Evolutionary conservation across 768 basidiomycete species (phyloP).

Genomic region (Mycena vulgaris): DNA sequence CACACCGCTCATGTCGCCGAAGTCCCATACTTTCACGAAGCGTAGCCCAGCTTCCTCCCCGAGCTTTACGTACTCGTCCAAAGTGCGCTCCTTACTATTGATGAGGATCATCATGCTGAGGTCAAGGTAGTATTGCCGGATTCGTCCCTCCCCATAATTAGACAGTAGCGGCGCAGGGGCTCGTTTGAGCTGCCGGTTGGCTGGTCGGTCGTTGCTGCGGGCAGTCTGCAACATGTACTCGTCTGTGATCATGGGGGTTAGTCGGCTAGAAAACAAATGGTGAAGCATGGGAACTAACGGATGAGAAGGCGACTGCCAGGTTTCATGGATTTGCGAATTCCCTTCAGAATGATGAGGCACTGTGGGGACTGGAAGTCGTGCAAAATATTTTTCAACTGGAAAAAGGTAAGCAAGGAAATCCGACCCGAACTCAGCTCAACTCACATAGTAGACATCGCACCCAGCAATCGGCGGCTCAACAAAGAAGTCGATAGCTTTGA

Average conservation of each 20-base stretch:
- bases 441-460: conserved; percentile 60
- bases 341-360: conserved; percentile 30
- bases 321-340: too few relatives aligned
- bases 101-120: conserved; percentile 35
- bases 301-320: conserved; percentile 34
- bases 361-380: conserved; percentile 22
- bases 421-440: conserved; percentile 24
- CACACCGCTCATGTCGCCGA: conserved; percentile 36
- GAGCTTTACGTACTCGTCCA: conserved; percentile 31
- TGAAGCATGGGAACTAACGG: conserved; percentile 13
- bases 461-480: conserved; percentile 51
- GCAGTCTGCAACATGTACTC: too few relatives aligned
- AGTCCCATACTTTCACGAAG: conserved; percentile 36
- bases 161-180: conserved; percentile 31
- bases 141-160: conserved; percentile 35
- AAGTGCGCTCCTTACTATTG: conserved; percentile 31
- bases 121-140: too few relatives aligned
- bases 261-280: not conserved
- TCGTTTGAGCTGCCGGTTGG: conserved; percentile 15
- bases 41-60: conserved; percentile 28
- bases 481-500: conserved; percentile 58
- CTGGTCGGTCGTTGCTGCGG: not conserved
- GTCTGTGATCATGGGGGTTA: conserved; percentile 33
- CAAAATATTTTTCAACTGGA: conserved; percentile 36
- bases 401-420: too few relatives aligned